phyloP scores from a whole-genome alignment of 2,329 filamentous ascomycete genomes.

The Penicillium capsulatum region DNA sequence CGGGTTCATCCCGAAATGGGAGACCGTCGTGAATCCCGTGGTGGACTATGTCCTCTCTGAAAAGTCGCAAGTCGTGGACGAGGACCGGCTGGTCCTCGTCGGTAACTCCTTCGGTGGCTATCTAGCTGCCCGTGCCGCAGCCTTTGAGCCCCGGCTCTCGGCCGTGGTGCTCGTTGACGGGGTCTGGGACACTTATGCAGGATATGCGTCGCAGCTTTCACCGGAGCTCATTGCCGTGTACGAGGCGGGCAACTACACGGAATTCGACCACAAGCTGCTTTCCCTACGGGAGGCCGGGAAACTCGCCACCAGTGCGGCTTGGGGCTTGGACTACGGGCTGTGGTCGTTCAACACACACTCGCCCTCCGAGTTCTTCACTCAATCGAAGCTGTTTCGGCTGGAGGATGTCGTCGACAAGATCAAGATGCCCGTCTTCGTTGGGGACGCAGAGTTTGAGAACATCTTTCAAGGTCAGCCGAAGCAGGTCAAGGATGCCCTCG shows the following conservation, averaged over 20 bases:
- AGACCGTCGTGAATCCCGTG: conserved; percentile 39
- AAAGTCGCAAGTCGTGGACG: conserved; percentile 7
- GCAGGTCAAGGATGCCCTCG: conserved; percentile 16
- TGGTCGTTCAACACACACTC: conserved; percentile 32
- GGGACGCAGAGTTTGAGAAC: conserved; percentile 19
- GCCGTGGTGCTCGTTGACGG: conserved; percentile 43
- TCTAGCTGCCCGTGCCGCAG: conserved; percentile 41
- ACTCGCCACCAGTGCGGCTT: conserved; percentile 20
- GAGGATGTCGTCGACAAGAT: conserved; percentile 18
- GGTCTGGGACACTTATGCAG: conserved; percentile 28
- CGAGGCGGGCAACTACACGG: conserved; percentile 12
- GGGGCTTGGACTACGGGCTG: conserved; percentile 35
- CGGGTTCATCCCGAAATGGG: conserved; percentile 47
- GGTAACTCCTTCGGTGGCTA: conserved; percentile 45
- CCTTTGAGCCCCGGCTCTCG: conserved; percentile 43
- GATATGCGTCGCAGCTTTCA: conserved; percentile 4
- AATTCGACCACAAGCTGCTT: conserved; percentile 10
- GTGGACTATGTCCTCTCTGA: conserved; percentile 33
- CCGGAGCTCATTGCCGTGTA: conserved; percentile 11
- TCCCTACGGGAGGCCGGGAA: conserved; percentile 3
- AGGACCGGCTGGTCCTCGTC: conserved; percentile 31
- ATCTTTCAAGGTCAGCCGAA: conserved; percentile 19
- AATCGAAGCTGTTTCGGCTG: conserved; percentile 16
- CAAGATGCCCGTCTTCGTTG: conserved; percentile 22
- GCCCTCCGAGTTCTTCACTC: conserved; percentile 26